Evolutionary conservation across 2,329 filamentous ascomycete species (phyloP), one percentile per base, ranked within the genome.

Genomic region (Trichoderma sp.): DNA sequence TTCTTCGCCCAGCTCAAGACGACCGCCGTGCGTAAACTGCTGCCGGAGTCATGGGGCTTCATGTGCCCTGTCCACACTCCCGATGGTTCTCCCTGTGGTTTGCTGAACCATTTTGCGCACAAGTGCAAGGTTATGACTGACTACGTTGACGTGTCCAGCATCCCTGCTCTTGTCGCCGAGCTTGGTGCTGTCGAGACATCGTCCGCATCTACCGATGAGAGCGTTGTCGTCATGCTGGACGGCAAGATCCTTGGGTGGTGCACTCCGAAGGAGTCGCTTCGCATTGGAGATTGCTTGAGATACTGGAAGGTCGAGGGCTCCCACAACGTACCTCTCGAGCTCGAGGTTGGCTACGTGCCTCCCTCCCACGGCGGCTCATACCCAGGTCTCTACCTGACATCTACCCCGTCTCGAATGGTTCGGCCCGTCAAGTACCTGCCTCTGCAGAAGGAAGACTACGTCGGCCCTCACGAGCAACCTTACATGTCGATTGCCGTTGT

Each of bases 1-100:
- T 99, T 99, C 85, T 99, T 99, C 77, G 95, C 95, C 3, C 92
- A 98, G 76, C 80, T 99, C 69, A 98, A 97, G 80, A 99, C 95
- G 0, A 99, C 95, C 0, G 95, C 95, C 0, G 95, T 99, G 58
- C 88, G 95, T 80, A 99, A 98, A 78, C 82, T 99, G 71, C 80
- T 98, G 21, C 95, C 95, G 2, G 95, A 99, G 75, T 97, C 93
- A 71, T 99, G 95, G 95, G 95, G 95, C 7, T 99, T 97, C 80
- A 82, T 99, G 70, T 99, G 95, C 74, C 95, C 95, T 19, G 94
- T 98, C 2, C 95, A 99, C 77, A 99, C 95, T 5, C 95, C 95
- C 68, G 95, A 99, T 85, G 95, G 95, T 79, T 85, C 90, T 73
- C 95, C 95, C 67, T 99, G 95, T 77, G 95, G 95, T 75, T 83